A percentile compares a stretch with the other conserved stretches of the same genome.
Conservation (phyloP, 2,329 filamentous ascomycete genomes). For the Microcyclospora pomicola region DNA sequence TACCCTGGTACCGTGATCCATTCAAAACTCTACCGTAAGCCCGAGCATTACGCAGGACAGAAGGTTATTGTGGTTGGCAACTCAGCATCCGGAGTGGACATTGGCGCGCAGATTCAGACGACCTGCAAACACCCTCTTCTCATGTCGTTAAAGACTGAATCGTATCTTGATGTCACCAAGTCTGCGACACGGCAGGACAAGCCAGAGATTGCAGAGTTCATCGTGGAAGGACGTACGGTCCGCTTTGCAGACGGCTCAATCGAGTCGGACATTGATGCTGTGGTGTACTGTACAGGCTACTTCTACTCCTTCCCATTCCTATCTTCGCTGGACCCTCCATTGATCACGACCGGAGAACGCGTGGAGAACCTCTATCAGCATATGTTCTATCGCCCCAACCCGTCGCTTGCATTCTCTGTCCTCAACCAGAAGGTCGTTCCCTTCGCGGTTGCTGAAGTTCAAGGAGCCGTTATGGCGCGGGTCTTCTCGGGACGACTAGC, state of each 20-base stretch:
- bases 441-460: conserved; percentile 66
- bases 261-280: conserved; percentile 55
- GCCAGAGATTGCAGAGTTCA: conserved; percentile 40
- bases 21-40: conserved; percentile 64
- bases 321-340: conserved; percentile 33
- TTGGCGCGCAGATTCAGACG: conserved; percentile 58
- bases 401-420: conserved; percentile 63
- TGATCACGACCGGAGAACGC: conserved; percentile 55
- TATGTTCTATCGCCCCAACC: conserved; percentile 59
- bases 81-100: conserved; percentile 71
- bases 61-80: conserved; percentile 78
- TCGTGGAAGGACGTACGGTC: conserved; percentile 46
- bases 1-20: conserved; percentile 30
- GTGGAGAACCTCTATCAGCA: conserved; percentile 66
- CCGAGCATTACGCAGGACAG: conserved; percentile 46
- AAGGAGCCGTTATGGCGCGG: conserved; percentile 62
- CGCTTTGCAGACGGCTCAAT: conserved; percentile 52
- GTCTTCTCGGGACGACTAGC: conserved; percentile 59
- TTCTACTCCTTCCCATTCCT: conserved; percentile 72
- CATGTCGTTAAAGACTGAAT: conserved; percentile 44
- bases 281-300: conserved; percentile 85
- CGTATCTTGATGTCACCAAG: conserved; percentile 26
- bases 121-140: conserved; percentile 49
- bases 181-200: conserved; percentile 42
- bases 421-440: conserved; percentile 78